A percentile compares a stretch with the other conserved stretches of the same genome.
phyloP scores from a whole-genome alignment of 139 green algal species.

The Auxenochlorella pyrenoidosa region DNA sequence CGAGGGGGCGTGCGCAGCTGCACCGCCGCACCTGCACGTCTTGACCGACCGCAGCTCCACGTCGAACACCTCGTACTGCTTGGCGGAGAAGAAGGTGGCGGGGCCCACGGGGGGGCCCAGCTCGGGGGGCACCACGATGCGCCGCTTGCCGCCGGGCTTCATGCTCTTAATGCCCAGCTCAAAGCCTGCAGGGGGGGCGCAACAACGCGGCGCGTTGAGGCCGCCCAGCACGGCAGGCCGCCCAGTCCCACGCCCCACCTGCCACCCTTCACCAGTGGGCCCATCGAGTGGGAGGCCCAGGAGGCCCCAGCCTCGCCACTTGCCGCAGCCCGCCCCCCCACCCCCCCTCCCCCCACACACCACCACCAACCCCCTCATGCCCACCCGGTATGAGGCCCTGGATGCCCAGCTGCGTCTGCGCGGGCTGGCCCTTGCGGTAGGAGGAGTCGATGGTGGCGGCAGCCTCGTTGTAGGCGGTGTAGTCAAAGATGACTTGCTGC shows the following conservation, averaged over 20 bases:
- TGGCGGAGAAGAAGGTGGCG: conserved; percentile 98
- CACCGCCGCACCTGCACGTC: conserved; percentile 59
- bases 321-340: too few species aligned
- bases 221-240: too few species aligned
- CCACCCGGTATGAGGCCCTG: conserved; percentile 94
- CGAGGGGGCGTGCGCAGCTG: background rate
- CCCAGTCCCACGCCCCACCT: too few species aligned
- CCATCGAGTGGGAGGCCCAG: too few species aligned
- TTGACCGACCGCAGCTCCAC: conserved; percentile 87
- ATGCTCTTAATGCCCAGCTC: conserved; percentile 94
- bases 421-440: conserved; percentile 85
- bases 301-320: too few species aligned
- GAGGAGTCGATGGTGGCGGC: conserved; percentile 78
- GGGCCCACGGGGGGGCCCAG: conserved; percentile 97
- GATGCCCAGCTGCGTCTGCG: conserved; percentile 89
- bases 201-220: background rate
- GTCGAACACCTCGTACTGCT: conserved; percentile 99
- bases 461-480: conserved; percentile 98
- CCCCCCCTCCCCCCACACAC: background rate
- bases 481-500: conserved; percentile 88
- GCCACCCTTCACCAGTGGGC: too few species aligned
- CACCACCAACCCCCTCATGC: background rate
- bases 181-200: conserved; percentile 78
- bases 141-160: conserved; percentile 82
- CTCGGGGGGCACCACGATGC: conserved; percentile 94